Base-by-base conservation (phyloP, 352 stramenopile species). In the Globisporangium mamillatum region DNA sequence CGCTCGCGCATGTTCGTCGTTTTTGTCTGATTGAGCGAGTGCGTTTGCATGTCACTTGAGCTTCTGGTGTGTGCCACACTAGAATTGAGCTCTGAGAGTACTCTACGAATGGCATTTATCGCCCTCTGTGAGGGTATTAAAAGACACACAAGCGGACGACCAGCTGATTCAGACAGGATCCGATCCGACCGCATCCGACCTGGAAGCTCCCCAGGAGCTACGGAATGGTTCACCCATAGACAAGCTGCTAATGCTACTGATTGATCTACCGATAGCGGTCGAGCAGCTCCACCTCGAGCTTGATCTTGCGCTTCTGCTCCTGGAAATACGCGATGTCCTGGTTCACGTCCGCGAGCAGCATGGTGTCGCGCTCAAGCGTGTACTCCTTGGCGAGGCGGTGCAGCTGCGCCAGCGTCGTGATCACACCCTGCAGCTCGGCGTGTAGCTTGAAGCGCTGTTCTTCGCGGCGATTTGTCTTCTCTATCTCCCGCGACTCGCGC, bases 311-410 rank as follows among this genome's bases (percentile, higher is more conserved):
- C 54, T 79, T 81, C 58, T 82, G 75, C 3, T 72, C 67, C 24
- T 77, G 75, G 60, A 84, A 84, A 53, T 79, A 82, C 20, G 71
- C 73, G n/a, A 84, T 79, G 69, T 84, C 77, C 20, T 78, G 60
- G 29, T 75, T 70, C 48, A 80, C 75, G 20, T 81, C 77, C 4
- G 73, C 55, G 27, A 82, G 60, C n/a, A 79, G 54, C 22, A 54
- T 52, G 1, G 58, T 29, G 25, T 70, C 63, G 4, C 53, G 58
- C 5, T 55, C 63, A n/a, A 72, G 70, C 16, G 66, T 64, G 3
- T 75, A 75, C 25, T 82, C 76, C 71, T 77, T 79, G 61, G 73
- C 71, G 56, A 81, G 66, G 38, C 77, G 67, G 46, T 75, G 73
- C 27, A 84, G 69, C 48, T 82, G 68, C 4, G 75, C 71, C 25